Evolutionary conservation across 2,329 filamentous ascomycete genomes (phyloP), one percentile per base, ranked within the genome.

Genomic region (Cladosporium phlei): DNA sequence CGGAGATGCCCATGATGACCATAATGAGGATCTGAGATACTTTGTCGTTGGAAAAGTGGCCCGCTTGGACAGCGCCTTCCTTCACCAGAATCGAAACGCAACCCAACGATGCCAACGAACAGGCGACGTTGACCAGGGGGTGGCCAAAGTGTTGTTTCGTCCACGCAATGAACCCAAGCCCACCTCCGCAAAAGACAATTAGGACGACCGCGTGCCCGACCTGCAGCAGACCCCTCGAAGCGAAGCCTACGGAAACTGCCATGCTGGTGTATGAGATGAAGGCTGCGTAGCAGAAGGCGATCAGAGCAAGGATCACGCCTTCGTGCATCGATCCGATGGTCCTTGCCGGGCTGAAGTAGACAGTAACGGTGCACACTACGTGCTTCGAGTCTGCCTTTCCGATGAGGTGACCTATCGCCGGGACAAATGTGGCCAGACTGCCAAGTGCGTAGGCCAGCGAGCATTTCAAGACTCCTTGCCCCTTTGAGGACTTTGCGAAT

Each of bases 271-370:
- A 77, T 5, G 84, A 87, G 28, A 96, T 72, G 29, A 88, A 71
- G 25, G 82, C 78, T 2, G 85, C 83, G 63, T 95, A 97, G 28
- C 82, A 67, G 50, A 95, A 87, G 2, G 89, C 90, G 25, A 85
- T 73, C 28, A 86, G 69, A 5, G 88, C 87, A 48, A 93, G 81
- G 25, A 90, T 69, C 9, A 85, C 78, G 3, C 89, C 90, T 66
- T 95, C 87, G 48, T 88, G 78, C 88, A 96, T 95, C 55, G 86
- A 93, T 1, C 91, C 91, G 20, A 83, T 79, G 14, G 88, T 88
- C 48, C 91, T 77, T 5, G 88, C 87, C 4, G 91, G 89, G 64
- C 96, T 89, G 60, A 96, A 97, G 62, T 95, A 97, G 9, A 96
- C 90, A 1, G 88, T 94, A 48, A 96, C 81, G 2, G 91, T 96